Base-by-base conservation (phyloP, 306 rosid species). In the Lathyrus oleraceus region DNA sequence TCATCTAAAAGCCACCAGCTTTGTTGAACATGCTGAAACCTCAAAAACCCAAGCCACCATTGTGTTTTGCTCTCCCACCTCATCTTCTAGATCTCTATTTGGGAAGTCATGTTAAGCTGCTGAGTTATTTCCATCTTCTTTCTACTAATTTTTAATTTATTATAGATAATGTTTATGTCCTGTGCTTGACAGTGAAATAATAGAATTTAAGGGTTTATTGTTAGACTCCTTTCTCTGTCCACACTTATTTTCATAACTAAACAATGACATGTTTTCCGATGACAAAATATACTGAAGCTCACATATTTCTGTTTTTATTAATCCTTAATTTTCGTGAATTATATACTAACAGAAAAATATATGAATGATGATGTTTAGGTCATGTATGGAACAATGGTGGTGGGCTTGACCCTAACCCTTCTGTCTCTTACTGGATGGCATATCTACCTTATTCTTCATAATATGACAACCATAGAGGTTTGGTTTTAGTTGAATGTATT, bases 391-490 rank as follows among this genome's bases (percentile, higher is more conserved):
- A 25, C 25, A 11, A 61, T 74, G 81, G 62, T 82, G 82, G 21
- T 79, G 43, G 72, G 67, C 52, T 79, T 89, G 92, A 85, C 86
- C 65, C 20, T 62, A 51, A 88, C 81, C 30, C 88, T 92, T 35
- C 84, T 81, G 53, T 85, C 89, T 69, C 93, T 92, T 61, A 71
- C 77, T 64, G 91, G 87, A 65, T 92, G 98, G 98, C 95, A 89
- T 83, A 57, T 85, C 81, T 92, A 89, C 85, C 96, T 92, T 62
- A 72, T 81, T 65, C 81, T 85, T 80, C 89, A 72, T 17, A 92
- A 92, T 64, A 85, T 85, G 96, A 87, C 96, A 70, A 92, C 98
- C 76, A 86, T 89, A 72, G 98, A 92, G 98, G 98, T 88, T 35
- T 16, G 84, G 15, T 78, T 62, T 59, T 9, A 58, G 36, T 38